These are phyloP conservation scores for Pseudoscleropodium purum DNA, from an alignment of 225 moss, liverwort and hornwort species.

Conservation along the genomic window DNA sequence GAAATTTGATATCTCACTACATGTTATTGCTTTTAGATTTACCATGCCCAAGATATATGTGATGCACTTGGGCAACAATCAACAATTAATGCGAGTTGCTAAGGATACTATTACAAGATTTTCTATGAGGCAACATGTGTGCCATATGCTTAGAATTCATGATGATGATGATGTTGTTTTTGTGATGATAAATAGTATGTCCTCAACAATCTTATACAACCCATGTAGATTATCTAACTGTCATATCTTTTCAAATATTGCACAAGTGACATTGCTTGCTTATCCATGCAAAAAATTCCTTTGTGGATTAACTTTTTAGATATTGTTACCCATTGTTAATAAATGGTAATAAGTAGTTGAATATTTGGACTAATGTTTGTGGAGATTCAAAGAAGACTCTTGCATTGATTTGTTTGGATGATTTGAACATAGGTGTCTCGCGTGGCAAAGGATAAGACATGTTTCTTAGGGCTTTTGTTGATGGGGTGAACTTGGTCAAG, in stretches of 20 bases:
- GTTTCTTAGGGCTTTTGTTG: conserved; percentile 35
- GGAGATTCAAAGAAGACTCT: not conserved
- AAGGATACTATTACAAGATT: conserved; percentile 14
- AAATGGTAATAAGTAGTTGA: not conserved
- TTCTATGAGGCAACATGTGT: conserved; percentile 7
- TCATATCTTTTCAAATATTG: not conserved
- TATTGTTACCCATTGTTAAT: not conserved
- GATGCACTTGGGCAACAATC: conserved; percentile 39
- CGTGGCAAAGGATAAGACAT: conserved; percentile 50
- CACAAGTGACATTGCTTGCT: not conserved
- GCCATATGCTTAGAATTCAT: not conserved
- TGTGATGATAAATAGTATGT: conserved; percentile 46
- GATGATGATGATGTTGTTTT: conserved; percentile 22
- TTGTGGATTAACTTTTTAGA: not conserved
- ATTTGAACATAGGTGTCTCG: conserved; percentile 15
- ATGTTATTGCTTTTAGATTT: conserved; percentile 2
- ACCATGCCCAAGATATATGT: conserved; percentile 19
- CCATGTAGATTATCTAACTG: not conserved
- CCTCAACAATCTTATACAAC: not conserved
- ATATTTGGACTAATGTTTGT: not conserved
- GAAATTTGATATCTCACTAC: not conserved
- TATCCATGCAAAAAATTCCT: not conserved
- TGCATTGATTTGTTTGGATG: not conserved
- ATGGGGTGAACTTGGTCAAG: conserved; percentile 8
- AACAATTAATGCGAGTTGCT: conserved; percentile 17